A percentile compares a stretch with the other conserved stretches of the same genome.
Evolutionary conservation across 331 rosid species (phyloP).

Genomic region (Malus hybrid): DNA sequence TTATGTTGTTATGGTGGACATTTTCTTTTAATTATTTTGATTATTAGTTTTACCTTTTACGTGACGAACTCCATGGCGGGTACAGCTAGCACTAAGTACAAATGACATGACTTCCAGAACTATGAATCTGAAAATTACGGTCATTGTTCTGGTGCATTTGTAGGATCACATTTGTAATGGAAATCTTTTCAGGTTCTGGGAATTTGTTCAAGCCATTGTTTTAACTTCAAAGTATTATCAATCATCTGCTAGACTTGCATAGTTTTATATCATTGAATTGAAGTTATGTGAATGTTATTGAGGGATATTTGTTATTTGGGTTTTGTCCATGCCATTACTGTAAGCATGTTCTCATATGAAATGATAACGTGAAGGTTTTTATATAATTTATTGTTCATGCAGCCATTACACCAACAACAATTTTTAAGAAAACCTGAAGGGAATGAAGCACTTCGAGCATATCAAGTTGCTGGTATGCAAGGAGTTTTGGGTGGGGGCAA

Average conservation of each 20-base stretch:
- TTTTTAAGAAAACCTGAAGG: conserved; percentile 86
- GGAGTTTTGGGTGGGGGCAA: conserved; percentile 57
- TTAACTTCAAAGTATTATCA: neutral
- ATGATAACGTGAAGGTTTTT: neutral
- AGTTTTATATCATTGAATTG: neutral
- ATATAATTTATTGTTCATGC: conserved; percentile 18
- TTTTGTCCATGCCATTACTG: conserved; percentile 8
- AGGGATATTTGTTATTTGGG: neutral
- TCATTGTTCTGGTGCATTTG: neutral
- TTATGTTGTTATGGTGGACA: neutral
- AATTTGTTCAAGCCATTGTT: neutral
- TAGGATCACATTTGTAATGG: neutral
- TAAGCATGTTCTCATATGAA: neutral
- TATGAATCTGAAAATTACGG: neutral
- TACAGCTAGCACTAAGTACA: neutral
- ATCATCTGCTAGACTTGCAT: neutral
- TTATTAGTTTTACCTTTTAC: neutral
- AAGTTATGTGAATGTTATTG: neutral
- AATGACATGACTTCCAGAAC: neutral
- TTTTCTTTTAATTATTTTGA: neutral
- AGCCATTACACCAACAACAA: conserved; percentile 79
- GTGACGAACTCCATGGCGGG: neutral
- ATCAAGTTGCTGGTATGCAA: conserved; percentile 68
- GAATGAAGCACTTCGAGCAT: conserved; percentile 64
- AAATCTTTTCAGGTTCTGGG: neutral